Evolutionary conservation across 768 basidiomycete genomes (phyloP).

Genomic region (Cantharellus anzutake): DNA sequence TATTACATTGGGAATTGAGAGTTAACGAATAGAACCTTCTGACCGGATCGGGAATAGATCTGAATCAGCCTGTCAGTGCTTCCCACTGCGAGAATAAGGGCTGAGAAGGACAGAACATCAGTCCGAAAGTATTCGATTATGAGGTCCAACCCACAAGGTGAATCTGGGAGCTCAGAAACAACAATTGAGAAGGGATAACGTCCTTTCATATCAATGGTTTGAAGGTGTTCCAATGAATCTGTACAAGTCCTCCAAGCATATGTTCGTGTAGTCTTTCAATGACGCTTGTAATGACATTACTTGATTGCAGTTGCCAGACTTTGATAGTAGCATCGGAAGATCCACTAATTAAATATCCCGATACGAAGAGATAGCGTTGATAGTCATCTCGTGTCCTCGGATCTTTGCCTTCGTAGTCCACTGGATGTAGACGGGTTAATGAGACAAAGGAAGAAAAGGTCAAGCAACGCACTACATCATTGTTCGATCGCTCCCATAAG

Average conservation of each 20-base stretch:
- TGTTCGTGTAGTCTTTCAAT: not conserved
- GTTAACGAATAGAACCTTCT: conserved; percentile 18
- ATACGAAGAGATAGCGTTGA: conserved; percentile 44
- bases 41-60: conserved; percentile 53
- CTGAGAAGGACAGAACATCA: conserved; percentile 10
- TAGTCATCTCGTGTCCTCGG: conserved; percentile 46
- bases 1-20: too few relatives aligned
- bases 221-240: conserved; percentile 15
- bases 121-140: not conserved
- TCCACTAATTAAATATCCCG: conserved; percentile 45
- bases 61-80: conserved; percentile 68
- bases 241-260: not conserved
- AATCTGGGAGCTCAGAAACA: conserved; percentile 41
- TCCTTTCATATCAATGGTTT: conserved; percentile 43
- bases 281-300: not conserved
- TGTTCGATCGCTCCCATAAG: conserved; percentile 33
- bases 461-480: conserved; percentile 16
- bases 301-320: conserved; percentile 32
- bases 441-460: not conserved
- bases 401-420: conserved; percentile 31
- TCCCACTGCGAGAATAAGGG: conserved; percentile 55
- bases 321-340: conserved; percentile 69
- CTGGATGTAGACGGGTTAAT: conserved; percentile 21
- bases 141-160: conserved; percentile 31
- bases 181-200: conserved; percentile 61